Conservation (phyloP, 257 asterid genomes). For the Salvia miltiorrhiza region DNA sequence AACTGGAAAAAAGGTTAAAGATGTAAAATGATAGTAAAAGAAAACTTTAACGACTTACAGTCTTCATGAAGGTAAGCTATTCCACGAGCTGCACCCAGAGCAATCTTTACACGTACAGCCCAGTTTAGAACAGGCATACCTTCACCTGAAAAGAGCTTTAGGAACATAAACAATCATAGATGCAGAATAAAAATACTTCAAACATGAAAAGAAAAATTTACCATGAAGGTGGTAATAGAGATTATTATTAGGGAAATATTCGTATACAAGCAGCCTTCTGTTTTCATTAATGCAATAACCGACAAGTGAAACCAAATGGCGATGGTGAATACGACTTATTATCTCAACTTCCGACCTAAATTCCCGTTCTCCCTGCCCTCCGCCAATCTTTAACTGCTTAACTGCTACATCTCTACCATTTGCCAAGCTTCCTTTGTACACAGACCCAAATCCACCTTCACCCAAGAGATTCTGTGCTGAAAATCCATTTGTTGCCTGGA, state of each 20-base stretch:
- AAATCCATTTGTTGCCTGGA: slow-evolving; percentile 73
- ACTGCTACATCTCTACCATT: slow-evolving; percentile 86
- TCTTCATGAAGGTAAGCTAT: slow-evolving; percentile 88
- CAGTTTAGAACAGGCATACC: slow-evolving; percentile 60
- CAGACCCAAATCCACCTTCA: slow-evolving; percentile 93
- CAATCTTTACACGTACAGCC: slow-evolving; percentile 71
- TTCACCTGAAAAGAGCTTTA: slow-evolving; percentile 36
- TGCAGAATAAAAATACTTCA: neutral
- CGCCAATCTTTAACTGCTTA: slow-evolving; percentile 79
- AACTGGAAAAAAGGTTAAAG: neutral
- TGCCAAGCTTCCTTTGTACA: slow-evolving; percentile 66
- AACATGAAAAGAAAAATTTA: slow-evolving; percentile 29
- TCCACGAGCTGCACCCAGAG: slow-evolving; percentile 93
- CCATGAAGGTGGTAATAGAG: slow-evolving; percentile 95
- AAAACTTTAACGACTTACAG: slow-evolving; percentile 41
- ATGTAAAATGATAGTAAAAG: neutral
- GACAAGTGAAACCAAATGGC: slow-evolving; percentile 92
- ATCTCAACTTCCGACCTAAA: slow-evolving; percentile 94
- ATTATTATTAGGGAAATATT: slow-evolving; percentile 71
- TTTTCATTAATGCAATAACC: slow-evolving; percentile 82
- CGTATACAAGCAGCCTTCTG: slow-evolving; percentile 87
- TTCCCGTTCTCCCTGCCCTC: slow-evolving; percentile 91
- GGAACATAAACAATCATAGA: slow-evolving; percentile 11
- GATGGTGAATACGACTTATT: slow-evolving; percentile 91
- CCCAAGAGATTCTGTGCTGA: slow-evolving; percentile 75